A percentile compares a stretch with the other conserved stretches of the same genome.
Conservation (phyloP, 805 yeast species). For the Candida endomychidarum region DNA sequence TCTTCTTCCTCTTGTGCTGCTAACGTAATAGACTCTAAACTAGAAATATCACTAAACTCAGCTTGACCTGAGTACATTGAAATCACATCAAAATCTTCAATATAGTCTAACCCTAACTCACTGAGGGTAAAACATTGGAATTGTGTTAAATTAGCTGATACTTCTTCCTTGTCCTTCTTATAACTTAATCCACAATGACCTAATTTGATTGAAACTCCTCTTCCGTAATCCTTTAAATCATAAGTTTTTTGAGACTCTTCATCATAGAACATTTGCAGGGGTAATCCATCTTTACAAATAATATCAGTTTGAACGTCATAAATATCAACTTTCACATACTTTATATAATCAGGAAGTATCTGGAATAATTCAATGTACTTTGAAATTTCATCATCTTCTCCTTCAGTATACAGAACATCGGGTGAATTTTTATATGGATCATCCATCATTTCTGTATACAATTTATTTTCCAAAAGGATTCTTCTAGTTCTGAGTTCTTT, state of each 20-base stretch:
- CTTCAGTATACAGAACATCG: conserved; percentile 6
- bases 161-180: conserved; percentile 21
- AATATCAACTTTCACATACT: conserved; percentile 26
- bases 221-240: conserved; percentile 35
- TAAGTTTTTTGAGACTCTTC: conserved; percentile 23
- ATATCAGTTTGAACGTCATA: conserved; percentile 31
- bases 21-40: conserved; percentile 26
- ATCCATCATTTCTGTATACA: conserved; percentile 19
- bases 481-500: conserved; percentile 31
- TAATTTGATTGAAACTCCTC: conserved; percentile 37
- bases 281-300: conserved; percentile 42
- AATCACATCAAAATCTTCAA: conserved; percentile 31
- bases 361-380: conserved; percentile 29
- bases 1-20: conserved; percentile 18
- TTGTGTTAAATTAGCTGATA: conserved; percentile 20
- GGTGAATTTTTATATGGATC: not conserved
- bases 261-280: conserved; percentile 28
- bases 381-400: conserved; percentile 1
- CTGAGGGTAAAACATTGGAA: conserved; percentile 38
- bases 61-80: conserved; percentile 18
- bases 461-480: conserved; percentile 24
- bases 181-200: conserved; percentile 23
- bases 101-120: conserved; percentile 37
- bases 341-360: conserved; percentile 29
- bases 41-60: conserved; percentile 34